Percentiles rank a stretch among this genome's conserved stretches.
These are phyloP conservation scores for Afroboletus lepidellus DNA, from an alignment of 1,284 basidiomycete genomes.

Conservation along the genomic window DNA sequence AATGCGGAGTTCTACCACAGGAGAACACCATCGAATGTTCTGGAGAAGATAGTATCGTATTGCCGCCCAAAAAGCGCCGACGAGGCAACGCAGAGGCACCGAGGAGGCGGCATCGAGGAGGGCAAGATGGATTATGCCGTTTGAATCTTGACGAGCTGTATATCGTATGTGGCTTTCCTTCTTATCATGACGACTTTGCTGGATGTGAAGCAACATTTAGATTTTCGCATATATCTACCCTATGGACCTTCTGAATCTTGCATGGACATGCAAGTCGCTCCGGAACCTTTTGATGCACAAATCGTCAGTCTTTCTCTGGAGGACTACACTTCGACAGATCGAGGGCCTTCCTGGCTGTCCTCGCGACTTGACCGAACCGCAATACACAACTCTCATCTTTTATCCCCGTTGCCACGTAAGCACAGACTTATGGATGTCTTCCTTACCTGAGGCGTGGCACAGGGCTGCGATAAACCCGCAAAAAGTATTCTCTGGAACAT, in stretches of 20 bases:
- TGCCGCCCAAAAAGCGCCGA: slow-evolving; percentile 8
- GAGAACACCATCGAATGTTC: not conserved
- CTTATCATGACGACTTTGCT: not conserved
- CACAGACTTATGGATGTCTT: too few relatives aligned
- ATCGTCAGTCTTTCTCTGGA: slow-evolving; percentile 27
- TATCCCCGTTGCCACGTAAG: slow-evolving; percentile 20
- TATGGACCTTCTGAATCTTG: slow-evolving; percentile 29
- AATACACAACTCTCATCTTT: slow-evolving; percentile 31
- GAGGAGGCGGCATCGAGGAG: slow-evolving; percentile 18
- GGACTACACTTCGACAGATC: slow-evolving; percentile 16
- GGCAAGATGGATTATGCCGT: slow-evolving; percentile 11
- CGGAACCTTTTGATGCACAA: slow-evolving; percentile 26
- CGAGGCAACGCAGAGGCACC: not conserved
- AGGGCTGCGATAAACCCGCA: slow-evolving; percentile 14
- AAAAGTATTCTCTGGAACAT: slow-evolving; percentile 14
- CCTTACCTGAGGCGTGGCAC: too few relatives aligned
- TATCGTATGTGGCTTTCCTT: slow-evolving; percentile 8
- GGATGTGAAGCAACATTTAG: slow-evolving; percentile 10
- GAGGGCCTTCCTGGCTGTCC: slow-evolving; percentile 28
- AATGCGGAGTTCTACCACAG: not conserved
- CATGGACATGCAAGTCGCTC: slow-evolving; percentile 29
- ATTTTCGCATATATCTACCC: slow-evolving; percentile 25
- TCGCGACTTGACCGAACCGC: slow-evolving; percentile 34
- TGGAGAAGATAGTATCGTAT: not conserved
- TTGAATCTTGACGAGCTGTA: slow-evolving; percentile 21